Evolutionary conservation across 73 alveolate species (phyloP).

Genomic region (Paramecium pentaurelia): DNA sequence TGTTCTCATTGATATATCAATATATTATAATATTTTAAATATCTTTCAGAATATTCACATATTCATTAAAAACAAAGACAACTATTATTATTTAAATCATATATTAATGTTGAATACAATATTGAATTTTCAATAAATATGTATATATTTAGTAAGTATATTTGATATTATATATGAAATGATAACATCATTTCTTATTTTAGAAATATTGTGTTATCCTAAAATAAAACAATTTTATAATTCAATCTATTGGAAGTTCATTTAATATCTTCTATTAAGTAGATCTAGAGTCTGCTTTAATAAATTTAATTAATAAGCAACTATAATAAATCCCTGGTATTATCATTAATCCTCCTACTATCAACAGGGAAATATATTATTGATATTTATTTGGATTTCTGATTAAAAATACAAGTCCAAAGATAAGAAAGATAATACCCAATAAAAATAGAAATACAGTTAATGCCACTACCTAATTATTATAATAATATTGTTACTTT

Average conservation of each 20-base stretch:
- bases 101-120: too few species aligned
- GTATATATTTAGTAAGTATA: too few species aligned
- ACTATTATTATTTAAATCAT: not conserved
- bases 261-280: not conserved
- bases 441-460: not conserved
- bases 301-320: not conserved
- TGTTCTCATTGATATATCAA: too few species aligned
- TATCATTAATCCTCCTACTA: not conserved
- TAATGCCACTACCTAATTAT: not conserved
- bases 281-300: not conserved
- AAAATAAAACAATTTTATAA: not conserved
- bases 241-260: slow-evolving; percentile 44
- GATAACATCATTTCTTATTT: not conserved
- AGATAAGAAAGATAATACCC: not conserved
- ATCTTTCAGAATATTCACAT: too few species aligned
- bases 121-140: too few species aligned
- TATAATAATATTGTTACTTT: not conserved
- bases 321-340: slow-evolving; percentile 19
- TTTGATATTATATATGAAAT: not conserved
- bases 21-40: too few species aligned
- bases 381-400: not conserved
- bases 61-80: not conserved
- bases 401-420: slow-evolving; percentile 3
- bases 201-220: not conserved
- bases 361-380: not conserved